Evolutionary conservation across 768 basidiomycete genomes (phyloP).

Genomic region (Gymnopilus junonius): DNA sequence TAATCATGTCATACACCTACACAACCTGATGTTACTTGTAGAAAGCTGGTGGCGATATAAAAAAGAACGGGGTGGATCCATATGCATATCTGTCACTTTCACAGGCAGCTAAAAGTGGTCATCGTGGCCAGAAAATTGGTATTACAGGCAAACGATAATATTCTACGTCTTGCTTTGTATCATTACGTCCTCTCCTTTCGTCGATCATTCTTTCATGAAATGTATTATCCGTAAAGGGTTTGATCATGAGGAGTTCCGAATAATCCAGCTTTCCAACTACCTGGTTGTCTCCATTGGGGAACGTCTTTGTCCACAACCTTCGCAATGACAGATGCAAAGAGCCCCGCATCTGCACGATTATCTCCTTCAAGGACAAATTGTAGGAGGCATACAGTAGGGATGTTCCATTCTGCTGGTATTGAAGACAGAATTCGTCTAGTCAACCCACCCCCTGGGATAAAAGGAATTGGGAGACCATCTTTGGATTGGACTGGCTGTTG

Average conservation of each 20-base stretch:
- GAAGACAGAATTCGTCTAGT: constrained; percentile 68
- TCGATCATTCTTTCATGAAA: neutral
- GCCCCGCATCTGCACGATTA: constrained; percentile 71
- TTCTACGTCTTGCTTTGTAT: neutral
- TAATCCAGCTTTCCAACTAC: constrained; percentile 67
- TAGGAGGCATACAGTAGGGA: constrained; percentile 62
- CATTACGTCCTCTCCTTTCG: constrained; percentile 11
- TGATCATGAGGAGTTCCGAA: constrained; percentile 79
- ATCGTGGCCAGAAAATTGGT: constrained; percentile 47
- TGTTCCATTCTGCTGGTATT: constrained; percentile 50
- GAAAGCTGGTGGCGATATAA: constrained; percentile 96
- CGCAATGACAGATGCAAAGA: constrained; percentile 58
- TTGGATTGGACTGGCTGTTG: constrained; percentile 33
- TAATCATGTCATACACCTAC: neutral
- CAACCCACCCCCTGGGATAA: constrained; percentile 82
- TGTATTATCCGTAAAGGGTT: constrained; percentile 64
- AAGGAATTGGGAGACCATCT: constrained; percentile 50
- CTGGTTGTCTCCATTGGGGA: constrained; percentile 63
- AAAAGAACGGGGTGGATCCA: constrained; percentile 85
- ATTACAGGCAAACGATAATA: constrained; percentile 64
- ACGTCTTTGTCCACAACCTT: constrained; percentile 49
- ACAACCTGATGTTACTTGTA: constrained; percentile 36
- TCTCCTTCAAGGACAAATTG: constrained; percentile 87
- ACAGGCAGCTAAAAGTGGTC: constrained; percentile 76
- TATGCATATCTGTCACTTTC: constrained; percentile 89